These are phyloP conservation scores for Tulasnella sp. DNA, from an alignment of 768 basidiomycete species.

Conservation along the genomic window DNA sequence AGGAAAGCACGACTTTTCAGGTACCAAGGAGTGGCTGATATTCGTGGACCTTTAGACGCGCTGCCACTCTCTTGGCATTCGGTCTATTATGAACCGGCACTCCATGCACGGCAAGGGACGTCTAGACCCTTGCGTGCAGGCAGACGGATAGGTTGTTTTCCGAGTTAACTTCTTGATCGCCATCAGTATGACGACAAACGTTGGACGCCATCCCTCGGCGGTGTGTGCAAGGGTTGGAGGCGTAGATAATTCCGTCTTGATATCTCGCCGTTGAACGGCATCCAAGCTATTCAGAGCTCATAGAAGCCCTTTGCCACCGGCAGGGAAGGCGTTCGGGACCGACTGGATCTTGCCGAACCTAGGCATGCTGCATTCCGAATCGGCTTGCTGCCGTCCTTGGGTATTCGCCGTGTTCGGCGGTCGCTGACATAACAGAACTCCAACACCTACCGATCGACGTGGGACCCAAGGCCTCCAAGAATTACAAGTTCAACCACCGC, in stretches of 20 bases:
- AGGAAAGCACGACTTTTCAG: background rate
- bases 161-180: background rate
- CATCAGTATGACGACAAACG: background rate
- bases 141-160: too few species aligned
- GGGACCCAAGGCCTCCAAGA: background rate
- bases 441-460: background rate
- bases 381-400: background rate
- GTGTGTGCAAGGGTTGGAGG: background rate
- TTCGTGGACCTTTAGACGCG: background rate
- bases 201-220: background rate
- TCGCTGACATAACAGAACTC: background rate
- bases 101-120: too few species aligned
- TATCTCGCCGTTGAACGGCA: background rate
- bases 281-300: background rate
- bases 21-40: background rate
- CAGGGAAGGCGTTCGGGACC: background rate
- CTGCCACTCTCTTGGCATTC: background rate
- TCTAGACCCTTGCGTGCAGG: too few species aligned
- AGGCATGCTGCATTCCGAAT: background rate
- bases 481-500: constrained; percentile 17
- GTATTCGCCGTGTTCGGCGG: background rate
- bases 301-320: background rate
- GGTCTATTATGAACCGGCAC: constrained; percentile 1
- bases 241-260: background rate
- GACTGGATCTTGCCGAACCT: background rate